phyloP scores from a whole-genome alignment of 176 grass and related monocot genomes.

The Musa itinerans region DNA sequence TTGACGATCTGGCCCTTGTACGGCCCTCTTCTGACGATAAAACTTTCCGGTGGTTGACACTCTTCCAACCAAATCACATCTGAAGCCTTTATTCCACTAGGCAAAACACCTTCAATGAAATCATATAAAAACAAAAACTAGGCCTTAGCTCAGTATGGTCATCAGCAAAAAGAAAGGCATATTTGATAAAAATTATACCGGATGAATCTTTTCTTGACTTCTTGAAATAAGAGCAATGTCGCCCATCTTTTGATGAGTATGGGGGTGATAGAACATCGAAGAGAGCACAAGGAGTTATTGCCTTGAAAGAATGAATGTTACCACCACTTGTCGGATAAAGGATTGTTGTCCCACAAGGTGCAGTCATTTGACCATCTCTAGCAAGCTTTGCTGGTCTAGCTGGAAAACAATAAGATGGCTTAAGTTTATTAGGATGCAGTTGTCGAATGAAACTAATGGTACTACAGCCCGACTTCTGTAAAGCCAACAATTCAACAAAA shows the following conservation, averaged over 20 bases:
- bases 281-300: constrained; percentile 83
- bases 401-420: neutral
- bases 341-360: constrained; percentile 72
- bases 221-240: constrained; percentile 80
- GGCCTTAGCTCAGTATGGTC: neutral
- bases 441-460: neutral
- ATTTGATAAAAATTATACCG: constrained; percentile 34
- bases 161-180: neutral
- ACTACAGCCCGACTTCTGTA: neutral
- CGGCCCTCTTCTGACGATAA: constrained; percentile 74
- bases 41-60: constrained; percentile 76
- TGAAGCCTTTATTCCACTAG: constrained; percentile 42
- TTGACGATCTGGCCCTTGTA: constrained; percentile 53
- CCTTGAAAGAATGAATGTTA: constrained; percentile 94
- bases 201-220: constrained; percentile 42
- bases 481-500: neutral
- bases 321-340: constrained; percentile 77
- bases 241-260: constrained; percentile 68
- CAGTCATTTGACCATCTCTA: constrained; percentile 62
- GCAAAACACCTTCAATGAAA: constrained; percentile 36
- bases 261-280: constrained; percentile 92
- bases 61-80: constrained; percentile 84
- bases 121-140: constrained; percentile 4
- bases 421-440: neutral
- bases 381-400: constrained; percentile 67